phyloP scores from a whole-genome alignment of 768 basidiomycete genomes.

The Flagelloscypha sp. region DNA sequence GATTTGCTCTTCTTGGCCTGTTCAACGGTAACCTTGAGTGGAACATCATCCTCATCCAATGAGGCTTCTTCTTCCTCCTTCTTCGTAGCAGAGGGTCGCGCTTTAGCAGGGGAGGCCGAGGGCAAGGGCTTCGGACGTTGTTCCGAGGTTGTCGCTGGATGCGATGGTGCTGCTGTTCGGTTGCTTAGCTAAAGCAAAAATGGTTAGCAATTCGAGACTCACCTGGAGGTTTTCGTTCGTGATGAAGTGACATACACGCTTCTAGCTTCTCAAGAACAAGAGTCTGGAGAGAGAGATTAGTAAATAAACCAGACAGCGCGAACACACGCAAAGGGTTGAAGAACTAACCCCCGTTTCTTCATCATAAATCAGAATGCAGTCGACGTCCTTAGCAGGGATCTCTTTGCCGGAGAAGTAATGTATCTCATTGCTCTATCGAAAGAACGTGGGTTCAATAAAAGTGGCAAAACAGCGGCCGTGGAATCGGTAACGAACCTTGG shows the following conservation, averaged over 20 bases:
- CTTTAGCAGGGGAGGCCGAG: no score
- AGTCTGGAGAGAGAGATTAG: constrained; percentile 32
- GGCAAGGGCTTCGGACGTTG: no score
- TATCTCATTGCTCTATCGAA: constrained; percentile 44
- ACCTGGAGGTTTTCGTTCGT: constrained; percentile 35
- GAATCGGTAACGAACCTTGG: constrained; percentile 40
- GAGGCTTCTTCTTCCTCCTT: no score
- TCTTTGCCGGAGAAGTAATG: constrained; percentile 54
- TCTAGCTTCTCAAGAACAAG: constrained; percentile 74
- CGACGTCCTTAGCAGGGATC: constrained; percentile 52
- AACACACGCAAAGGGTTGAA: background rate
- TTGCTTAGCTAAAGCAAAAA: background rate
- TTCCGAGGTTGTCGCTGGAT: background rate
- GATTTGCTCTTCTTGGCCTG: no score
- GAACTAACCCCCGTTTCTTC: constrained; percentile 57
- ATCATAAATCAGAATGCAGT: constrained; percentile 77
- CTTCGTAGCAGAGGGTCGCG: no score
- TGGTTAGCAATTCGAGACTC: background rate
- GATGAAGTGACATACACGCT: constrained; percentile 47
- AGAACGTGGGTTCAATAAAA: constrained; percentile 3
- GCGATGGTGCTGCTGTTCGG: constrained; percentile 15
- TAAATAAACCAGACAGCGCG: background rate
- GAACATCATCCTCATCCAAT: no score
- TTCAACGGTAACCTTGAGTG: no score
- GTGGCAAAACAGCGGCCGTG: constrained; percentile 1